Evolutionary conservation across 331 rosid genomes (phyloP).

Genomic region (Acacia concinna): DNA sequence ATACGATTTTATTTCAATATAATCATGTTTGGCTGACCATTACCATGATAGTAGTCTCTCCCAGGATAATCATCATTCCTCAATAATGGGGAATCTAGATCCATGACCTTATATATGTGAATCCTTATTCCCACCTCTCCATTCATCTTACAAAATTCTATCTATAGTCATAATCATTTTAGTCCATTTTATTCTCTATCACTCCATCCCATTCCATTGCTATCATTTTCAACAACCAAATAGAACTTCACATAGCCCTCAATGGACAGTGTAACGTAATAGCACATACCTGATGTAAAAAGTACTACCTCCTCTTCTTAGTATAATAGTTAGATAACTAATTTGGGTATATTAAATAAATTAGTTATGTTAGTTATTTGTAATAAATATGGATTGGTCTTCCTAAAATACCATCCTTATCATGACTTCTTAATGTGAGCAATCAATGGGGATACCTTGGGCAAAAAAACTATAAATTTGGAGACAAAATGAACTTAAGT

Average conservation of each 20-base stretch:
- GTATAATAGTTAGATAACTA: too few species aligned
- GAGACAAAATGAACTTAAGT: too few species aligned
- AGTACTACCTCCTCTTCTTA: too few species aligned
- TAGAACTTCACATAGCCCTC: neutral
- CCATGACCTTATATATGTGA: neutral
- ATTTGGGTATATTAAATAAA: too few species aligned
- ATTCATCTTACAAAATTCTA: neutral
- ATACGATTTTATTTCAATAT: neutral
- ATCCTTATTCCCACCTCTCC: neutral
- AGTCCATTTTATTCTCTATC: neutral
- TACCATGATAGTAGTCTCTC: neutral
- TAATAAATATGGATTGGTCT: too few species aligned
- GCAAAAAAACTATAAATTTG: too few species aligned
- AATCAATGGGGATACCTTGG: too few species aligned
- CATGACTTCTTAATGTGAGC: too few species aligned
- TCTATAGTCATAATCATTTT: neutral
- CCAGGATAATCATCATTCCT: neutral
- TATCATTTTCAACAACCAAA: neutral
- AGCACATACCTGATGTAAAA: neutral
- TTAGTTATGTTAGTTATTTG: too few species aligned
- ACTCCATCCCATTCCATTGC: neutral
- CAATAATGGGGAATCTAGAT: neutral
- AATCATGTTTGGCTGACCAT: neutral
- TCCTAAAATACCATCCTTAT: too few species aligned
- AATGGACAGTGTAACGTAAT: slow-evolving; percentile 16